A percentile compares a stretch with the other conserved stretches of the same genome.
These are phyloP conservation scores for Ceratocystis albifundus DNA, from an alignment of 2,329 filamentous ascomycete species.

Conservation along the genomic window DNA sequence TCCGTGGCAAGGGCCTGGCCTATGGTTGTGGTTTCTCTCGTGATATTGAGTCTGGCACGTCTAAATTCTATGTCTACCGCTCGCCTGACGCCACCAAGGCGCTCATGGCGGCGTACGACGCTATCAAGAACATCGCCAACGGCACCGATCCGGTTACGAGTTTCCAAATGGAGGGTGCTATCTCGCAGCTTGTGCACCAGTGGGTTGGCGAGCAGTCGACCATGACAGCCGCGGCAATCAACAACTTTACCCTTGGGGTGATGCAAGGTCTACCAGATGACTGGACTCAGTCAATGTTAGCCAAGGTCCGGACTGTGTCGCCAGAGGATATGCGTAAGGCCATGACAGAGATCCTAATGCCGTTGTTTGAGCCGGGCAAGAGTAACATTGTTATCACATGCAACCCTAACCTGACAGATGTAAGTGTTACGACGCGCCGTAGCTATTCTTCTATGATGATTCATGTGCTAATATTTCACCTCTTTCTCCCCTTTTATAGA, in stretches of 20 bases:
- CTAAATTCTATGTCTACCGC: slow-evolving; percentile 79
- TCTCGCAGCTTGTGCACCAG: slow-evolving; percentile 74
- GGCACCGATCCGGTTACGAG: slow-evolving; percentile 64
- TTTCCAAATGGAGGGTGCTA: slow-evolving; percentile 75
- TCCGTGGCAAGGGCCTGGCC: slow-evolving; percentile 84
- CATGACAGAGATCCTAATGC: slow-evolving; percentile 63
- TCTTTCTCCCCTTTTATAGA: slow-evolving; percentile 36
- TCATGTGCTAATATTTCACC: slow-evolving; percentile 6
- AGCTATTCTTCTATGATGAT: slow-evolving; percentile 10
- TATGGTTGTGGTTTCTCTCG: slow-evolving; percentile 76
- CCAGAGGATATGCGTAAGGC: slow-evolving; percentile 64
- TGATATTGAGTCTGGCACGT: slow-evolving; percentile 64
- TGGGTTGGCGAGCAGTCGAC: slow-evolving; percentile 85
- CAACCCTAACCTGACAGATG: slow-evolving; percentile 72
- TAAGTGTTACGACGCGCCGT: slow-evolving; percentile 36
- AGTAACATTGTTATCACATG: slow-evolving; percentile 85
- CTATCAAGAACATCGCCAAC: slow-evolving; percentile 62
- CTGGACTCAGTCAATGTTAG: slow-evolving; percentile 66
- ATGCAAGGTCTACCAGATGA: slow-evolving; percentile 63
- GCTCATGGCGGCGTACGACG: slow-evolving; percentile 61
- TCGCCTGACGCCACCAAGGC: slow-evolving; percentile 84
- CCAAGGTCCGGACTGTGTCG: slow-evolving; percentile 62
- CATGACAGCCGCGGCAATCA: slow-evolving; percentile 67
- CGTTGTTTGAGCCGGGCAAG: slow-evolving; percentile 66
- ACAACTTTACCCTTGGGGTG: slow-evolving; percentile 73